Conservation (phyloP, 2,329 filamentous ascomycete species). For the Fusarium cyanostomum region DNA sequence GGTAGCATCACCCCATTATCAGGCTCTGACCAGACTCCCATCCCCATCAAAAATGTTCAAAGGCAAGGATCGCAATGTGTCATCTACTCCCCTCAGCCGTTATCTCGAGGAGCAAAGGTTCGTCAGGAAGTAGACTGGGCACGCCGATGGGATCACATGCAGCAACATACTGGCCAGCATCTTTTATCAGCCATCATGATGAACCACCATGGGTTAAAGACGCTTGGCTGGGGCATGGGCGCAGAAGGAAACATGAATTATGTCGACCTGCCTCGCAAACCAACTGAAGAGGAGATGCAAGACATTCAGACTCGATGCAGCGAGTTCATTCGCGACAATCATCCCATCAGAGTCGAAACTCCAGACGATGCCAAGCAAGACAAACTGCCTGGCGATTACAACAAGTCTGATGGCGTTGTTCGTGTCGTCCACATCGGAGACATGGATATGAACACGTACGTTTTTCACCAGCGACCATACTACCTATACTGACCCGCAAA, state of each 20-base stretch:
- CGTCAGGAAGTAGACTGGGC: conserved; percentile 43
- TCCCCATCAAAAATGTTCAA: conserved; percentile 40
- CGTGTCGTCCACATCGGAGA: conserved; percentile 44
- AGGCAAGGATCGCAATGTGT: conserved; percentile 43
- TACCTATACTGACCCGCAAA: background rate
- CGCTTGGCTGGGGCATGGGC: conserved; percentile 47
- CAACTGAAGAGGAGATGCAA: conserved; percentile 36
- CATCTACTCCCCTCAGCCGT: conserved; percentile 28
- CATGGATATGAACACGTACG: conserved; percentile 45
- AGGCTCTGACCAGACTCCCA: conserved; percentile 6
- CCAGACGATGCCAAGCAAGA: conserved; percentile 39
- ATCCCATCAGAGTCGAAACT: conserved; percentile 39
- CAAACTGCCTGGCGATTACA: conserved; percentile 44
- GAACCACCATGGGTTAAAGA: conserved; percentile 36
- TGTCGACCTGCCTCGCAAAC: conserved; percentile 45
- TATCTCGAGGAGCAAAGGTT: conserved; percentile 32
- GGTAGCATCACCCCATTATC: conserved; percentile 36
- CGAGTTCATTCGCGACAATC: conserved; percentile 38
- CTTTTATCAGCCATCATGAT: conserved; percentile 47
- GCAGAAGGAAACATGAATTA: conserved; percentile 43
- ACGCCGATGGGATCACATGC: conserved; percentile 49
- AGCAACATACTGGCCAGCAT: conserved; percentile 48
- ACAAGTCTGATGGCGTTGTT: conserved; percentile 43
- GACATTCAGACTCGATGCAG: conserved; percentile 41
- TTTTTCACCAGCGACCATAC: accelerated